Evolutionary conservation across 768 basidiomycete genomes (phyloP).

Genomic region (Termitomyces sp.): DNA sequence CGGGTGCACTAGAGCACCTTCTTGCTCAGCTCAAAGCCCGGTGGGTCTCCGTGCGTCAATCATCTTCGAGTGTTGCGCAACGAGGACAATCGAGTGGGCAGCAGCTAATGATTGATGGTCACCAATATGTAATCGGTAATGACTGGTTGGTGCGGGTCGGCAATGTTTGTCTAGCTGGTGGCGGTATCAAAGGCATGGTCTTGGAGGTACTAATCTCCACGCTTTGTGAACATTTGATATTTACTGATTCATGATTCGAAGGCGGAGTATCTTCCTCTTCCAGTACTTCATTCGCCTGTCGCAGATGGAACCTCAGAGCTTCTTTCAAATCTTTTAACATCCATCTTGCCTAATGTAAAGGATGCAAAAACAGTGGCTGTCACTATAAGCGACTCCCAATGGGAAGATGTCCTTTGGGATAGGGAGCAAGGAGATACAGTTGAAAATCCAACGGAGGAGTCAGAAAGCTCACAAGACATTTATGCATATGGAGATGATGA

Average conservation of each 20-base stretch:
- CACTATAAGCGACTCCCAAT: slow-evolving; percentile 70
- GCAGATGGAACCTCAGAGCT: slow-evolving; percentile 69
- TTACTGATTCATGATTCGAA: slow-evolving; percentile 20
- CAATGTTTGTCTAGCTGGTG: slow-evolving; percentile 71
- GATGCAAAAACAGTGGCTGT: slow-evolving; percentile 77
- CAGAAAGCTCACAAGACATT: slow-evolving; percentile 41
- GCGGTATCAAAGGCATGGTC: slow-evolving; percentile 78
- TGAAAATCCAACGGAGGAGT: slow-evolving; percentile 12
- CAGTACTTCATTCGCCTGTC: slow-evolving; percentile 57
- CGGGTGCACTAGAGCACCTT: slow-evolving; percentile 71
- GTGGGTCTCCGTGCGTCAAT: slow-evolving; percentile 68
- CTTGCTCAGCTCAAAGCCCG: slow-evolving; percentile 68
- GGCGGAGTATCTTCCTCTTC: slow-evolving; percentile 82
- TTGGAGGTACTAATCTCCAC: slow-evolving; percentile 50
- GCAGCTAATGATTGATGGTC: slow-evolving; percentile 70
- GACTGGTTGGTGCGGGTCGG: slow-evolving; percentile 82
- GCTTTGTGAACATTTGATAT: slow-evolving; percentile 1
- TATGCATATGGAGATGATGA: slow-evolving; percentile 61
- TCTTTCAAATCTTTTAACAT: slow-evolving; percentile 68
- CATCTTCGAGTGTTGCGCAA: slow-evolving; percentile 30
- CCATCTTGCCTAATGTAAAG: slow-evolving; percentile 66
- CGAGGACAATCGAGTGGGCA: slow-evolving; percentile 46
- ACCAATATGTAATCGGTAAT: slow-evolving; percentile 68
- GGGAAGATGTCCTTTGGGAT: slow-evolving; percentile 79
- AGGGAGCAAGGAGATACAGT: slow-evolving; percentile 54